Conservation (phyloP, 805 yeast genomes). For the Kuraishia piskuri region DNA sequence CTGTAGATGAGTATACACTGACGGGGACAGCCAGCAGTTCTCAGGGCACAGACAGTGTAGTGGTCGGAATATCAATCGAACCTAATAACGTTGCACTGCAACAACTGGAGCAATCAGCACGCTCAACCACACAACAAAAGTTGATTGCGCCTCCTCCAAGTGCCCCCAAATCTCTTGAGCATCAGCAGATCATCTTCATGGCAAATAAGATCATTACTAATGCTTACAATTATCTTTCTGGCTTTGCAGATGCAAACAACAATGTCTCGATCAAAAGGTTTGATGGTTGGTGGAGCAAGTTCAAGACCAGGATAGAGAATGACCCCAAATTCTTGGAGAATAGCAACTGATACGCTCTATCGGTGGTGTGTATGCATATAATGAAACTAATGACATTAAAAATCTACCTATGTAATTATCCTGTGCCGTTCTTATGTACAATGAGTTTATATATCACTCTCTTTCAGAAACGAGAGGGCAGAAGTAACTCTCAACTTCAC, state of each 20-base stretch:
- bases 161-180: slow-evolving; percentile 15
- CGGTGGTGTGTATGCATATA: neutral
- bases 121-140: slow-evolving; percentile 13
- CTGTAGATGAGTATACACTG: slow-evolving; percentile 27
- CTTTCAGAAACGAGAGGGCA: neutral
- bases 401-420: neutral
- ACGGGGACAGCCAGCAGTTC: slow-evolving; percentile 20
- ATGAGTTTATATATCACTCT: neutral
- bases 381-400: neutral
- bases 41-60: slow-evolving; percentile 15
- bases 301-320: slow-evolving; percentile 61
- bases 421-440: neutral
- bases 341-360: slow-evolving; percentile 12
- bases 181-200: slow-evolving; percentile 36
- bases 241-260: slow-evolving; percentile 75
- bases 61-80: slow-evolving; percentile 88
- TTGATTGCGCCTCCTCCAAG: slow-evolving; percentile 22
- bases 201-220: slow-evolving; percentile 87
- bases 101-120: slow-evolving; percentile 30
- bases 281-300: slow-evolving; percentile 94
- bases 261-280: slow-evolving; percentile 82
- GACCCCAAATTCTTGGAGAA: slow-evolving; percentile 78
- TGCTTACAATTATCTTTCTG: slow-evolving; percentile 84
- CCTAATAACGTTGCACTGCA: slow-evolving; percentile 59
- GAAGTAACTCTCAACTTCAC: slow-evolving; percentile 17